These are phyloP conservation scores for Macrocystidia cucumis DNA, from an alignment of 1,284 basidiomycete genomes.

Conservation along the genomic window DNA sequence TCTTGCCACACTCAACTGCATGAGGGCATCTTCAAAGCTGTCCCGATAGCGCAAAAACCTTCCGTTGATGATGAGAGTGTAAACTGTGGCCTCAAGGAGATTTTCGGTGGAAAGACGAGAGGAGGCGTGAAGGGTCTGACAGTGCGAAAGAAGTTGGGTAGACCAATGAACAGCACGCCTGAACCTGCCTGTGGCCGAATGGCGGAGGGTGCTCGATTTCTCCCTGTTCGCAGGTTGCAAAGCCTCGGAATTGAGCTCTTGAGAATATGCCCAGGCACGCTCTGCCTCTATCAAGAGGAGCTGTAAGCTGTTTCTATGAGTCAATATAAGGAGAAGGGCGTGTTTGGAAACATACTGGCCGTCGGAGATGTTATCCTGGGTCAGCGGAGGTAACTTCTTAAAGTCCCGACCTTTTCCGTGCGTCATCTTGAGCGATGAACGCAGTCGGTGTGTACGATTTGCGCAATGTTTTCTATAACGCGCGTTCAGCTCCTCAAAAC, in stretches of 20 bases:
- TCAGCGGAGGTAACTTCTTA: conserved; percentile 70
- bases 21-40: conserved; percentile 74
- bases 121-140: conserved; percentile 52
- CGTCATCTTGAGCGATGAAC: conserved; percentile 77
- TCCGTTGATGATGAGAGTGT: conserved; percentile 67
- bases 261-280: conserved; percentile 87
- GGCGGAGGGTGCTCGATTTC: conserved; percentile 50
- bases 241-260: conserved; percentile 62
- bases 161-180: conserved; percentile 84
- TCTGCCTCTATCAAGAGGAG: conserved; percentile 86
- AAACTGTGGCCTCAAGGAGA: conserved; percentile 57
- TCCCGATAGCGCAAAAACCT: conserved; percentile 70
- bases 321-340: conserved; percentile 1
- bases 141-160: conserved; percentile 69
- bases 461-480: conserved; percentile 77
- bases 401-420: conserved; percentile 88
- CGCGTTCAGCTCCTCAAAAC: conserved; percentile 1
- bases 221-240: conserved; percentile 44
- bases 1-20: conserved; percentile 74
- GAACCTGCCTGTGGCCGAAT: conserved; percentile 75
- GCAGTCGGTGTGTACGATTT: conserved; percentile 83
- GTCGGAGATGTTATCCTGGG: conserved; percentile 60
- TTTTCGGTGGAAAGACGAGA: conserved; percentile 47
- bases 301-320: conserved; percentile 49
- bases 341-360: conserved; percentile 61